Evolutionary conservation across 495 filamentous ascomycete genomes (phyloP).

Genomic region (Penicillium alfredii): DNA sequence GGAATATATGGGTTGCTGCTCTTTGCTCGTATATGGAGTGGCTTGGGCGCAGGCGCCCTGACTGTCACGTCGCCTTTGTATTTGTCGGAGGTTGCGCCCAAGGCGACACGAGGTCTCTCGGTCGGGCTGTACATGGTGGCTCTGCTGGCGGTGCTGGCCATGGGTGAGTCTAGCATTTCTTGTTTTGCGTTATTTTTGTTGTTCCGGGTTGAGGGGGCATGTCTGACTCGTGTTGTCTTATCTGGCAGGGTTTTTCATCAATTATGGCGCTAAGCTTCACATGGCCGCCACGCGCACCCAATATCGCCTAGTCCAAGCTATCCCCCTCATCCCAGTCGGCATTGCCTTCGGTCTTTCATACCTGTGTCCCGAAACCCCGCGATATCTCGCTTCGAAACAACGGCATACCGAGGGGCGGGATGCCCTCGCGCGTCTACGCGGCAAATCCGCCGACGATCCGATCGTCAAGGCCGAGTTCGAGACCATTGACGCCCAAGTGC

Average conservation of each 20-base stretch:
- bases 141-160: constrained; percentile 30
- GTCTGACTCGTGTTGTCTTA: constrained; percentile 1
- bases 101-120: constrained; percentile 42
- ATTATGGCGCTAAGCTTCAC: constrained; percentile 38
- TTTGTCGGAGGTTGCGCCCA: constrained; percentile 47
- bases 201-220: too few species aligned
- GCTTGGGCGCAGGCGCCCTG: constrained; percentile 43
- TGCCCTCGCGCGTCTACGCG: constrained; percentile 37
- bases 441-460: constrained; percentile 24
- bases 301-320: constrained; percentile 41
- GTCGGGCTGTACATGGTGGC: constrained; percentile 49
- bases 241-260: constrained; percentile 42
- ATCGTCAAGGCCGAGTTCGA: constrained; percentile 32
- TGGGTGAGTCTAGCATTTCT: constrained; percentile 27
- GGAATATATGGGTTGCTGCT: constrained; percentile 41
- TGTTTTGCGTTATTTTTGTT: too few species aligned
- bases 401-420: constrained; percentile 27
- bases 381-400: constrained; percentile 36
- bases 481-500: constrained; percentile 29
- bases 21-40: constrained; percentile 40
- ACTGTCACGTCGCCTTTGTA: constrained; percentile 47
- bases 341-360: constrained; percentile 33
- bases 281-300: constrained; percentile 35
- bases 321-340: constrained; percentile 38
- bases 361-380: constrained; percentile 36